A percentile compares a stretch with the other conserved stretches of the same genome.
Evolutionary conservation across 148 eudicot species (phyloP).

Genomic region (Rhododendron molle): DNA sequence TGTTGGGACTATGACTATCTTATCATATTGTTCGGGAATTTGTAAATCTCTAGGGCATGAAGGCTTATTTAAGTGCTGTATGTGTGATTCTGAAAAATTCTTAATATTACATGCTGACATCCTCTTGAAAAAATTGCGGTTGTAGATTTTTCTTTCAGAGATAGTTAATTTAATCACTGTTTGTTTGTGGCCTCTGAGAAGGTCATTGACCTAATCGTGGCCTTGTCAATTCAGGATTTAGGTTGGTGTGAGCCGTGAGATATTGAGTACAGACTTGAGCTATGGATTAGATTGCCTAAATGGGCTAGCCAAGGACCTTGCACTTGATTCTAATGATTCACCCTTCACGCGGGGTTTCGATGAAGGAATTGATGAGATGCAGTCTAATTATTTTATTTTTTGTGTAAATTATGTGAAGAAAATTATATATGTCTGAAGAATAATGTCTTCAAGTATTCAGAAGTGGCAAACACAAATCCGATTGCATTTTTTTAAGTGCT

Average conservation of each 20-base stretch:
- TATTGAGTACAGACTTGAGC: not conserved
- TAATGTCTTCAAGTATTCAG: not conserved
- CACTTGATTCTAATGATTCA: not conserved
- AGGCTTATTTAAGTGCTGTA: not conserved
- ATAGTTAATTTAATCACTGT: not conserved
- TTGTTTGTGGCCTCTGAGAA: too few relatives aligned
- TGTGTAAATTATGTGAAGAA: not conserved
- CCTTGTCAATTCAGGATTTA: constrained; percentile 5
- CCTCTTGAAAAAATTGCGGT: not conserved
- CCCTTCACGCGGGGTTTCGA: not conserved
- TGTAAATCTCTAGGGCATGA: not conserved
- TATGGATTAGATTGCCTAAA: not conserved
- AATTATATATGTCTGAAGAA: not conserved
- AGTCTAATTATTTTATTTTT: not conserved
- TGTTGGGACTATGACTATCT: not conserved
- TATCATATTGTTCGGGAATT: not conserved
- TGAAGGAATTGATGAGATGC: not conserved
- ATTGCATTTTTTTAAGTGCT: not conserved
- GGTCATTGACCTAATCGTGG: not conserved
- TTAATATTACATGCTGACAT: not conserved
- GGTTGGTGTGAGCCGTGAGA: not conserved
- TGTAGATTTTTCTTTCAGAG: not conserved
- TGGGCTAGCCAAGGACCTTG: not conserved
- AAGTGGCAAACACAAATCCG: not conserved
- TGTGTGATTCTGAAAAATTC: not conserved